A percentile compares a stretch with the other conserved stretches of the same genome.
phyloP scores from a whole-genome alignment of 2,329 filamentous ascomycete genomes.

The Malbranchea zuffiana region DNA sequence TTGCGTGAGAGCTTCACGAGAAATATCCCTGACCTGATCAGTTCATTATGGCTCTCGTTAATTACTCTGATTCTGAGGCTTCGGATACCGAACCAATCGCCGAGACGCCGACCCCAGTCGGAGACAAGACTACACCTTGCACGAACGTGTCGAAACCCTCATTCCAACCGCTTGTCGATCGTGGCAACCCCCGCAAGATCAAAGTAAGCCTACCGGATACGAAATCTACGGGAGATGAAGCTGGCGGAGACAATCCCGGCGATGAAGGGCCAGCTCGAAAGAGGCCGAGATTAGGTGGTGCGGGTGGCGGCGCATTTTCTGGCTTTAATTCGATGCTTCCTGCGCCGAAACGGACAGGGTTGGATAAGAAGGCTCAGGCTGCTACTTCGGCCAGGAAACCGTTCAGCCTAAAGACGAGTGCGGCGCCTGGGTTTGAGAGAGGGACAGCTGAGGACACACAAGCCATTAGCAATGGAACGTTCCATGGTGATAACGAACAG shows the following conservation, averaged over 20 bases:
- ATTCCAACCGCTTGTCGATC: conserved; percentile 72
- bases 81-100: conserved; percentile 50
- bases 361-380: conserved; percentile 19
- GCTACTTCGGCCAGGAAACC: conserved; percentile 38
- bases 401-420: conserved; percentile 70
- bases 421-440: conserved; percentile 69
- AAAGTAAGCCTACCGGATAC: conserved; percentile 61
- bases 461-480: conserved; percentile 14
- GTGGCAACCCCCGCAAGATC: conserved; percentile 73
- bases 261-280: conserved; percentile 18
- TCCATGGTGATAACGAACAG: conserved; percentile 1
- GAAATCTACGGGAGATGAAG: conserved; percentile 22
- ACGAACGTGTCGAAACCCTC: too few species aligned
- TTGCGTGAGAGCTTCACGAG: too few species aligned
- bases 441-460: conserved; percentile 39
- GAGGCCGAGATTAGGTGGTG: conserved; percentile 17
- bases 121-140: conserved; percentile 15
- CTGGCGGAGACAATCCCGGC: conserved; percentile 28
- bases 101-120: conserved; percentile 16
- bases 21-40: too few species aligned
- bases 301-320: conserved; percentile 55
- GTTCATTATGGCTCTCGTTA: conserved; percentile 59
- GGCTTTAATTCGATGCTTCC: conserved; percentile 82
- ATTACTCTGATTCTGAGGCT: conserved; percentile 68
- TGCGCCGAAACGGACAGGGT: conserved; percentile 54